Percentiles rank a stretch among this genome's conserved stretches.
phyloP scores from a whole-genome alignment of 2,329 filamentous ascomycete genomes.

The Diaporthe citriasiana region DNA sequence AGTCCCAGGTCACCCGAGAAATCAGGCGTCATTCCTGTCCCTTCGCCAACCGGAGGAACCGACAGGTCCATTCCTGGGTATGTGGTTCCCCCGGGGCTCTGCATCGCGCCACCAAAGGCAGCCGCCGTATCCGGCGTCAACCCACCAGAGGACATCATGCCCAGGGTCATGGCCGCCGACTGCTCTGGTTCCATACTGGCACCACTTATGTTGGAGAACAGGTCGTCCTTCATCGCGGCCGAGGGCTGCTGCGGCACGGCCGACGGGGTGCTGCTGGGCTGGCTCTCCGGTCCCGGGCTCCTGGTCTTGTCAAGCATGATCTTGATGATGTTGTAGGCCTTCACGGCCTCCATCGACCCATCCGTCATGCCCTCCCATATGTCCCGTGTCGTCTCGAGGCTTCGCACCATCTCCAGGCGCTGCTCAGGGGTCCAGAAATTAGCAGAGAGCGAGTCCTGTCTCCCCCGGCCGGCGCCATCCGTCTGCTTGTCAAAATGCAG shows the following conservation, averaged over 20 bases:
- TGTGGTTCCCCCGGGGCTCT: conserved; percentile 56
- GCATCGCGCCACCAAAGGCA: conserved; percentile 49
- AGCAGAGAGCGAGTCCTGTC: conserved; percentile 58
- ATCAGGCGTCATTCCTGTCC: conserved; percentile 54
- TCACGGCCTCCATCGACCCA: conserved; percentile 89
- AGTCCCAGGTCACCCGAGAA: conserved; percentile 53
- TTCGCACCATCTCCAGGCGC: conserved; percentile 80
- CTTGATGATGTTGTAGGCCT: conserved; percentile 83
- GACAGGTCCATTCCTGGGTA: conserved; percentile 62
- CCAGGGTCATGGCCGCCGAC: conserved; percentile 58
- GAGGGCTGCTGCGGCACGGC: conserved; percentile 39
- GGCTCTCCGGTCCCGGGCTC: conserved; percentile 54
- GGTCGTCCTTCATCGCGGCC: conserved; percentile 44
- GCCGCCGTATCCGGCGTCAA: conserved; percentile 51
- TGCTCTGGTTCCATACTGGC: conserved; percentile 54
- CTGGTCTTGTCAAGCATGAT: conserved; percentile 88
- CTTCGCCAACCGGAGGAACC: conserved; percentile 47
- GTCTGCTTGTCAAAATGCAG: conserved; percentile 77
- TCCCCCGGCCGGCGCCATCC: conserved; percentile 55
- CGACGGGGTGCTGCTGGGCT: conserved; percentile 33
- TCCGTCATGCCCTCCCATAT: conserved; percentile 88
- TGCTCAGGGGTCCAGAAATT: conserved; percentile 71
- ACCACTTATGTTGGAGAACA: conserved; percentile 48
- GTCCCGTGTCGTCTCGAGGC: conserved; percentile 78
- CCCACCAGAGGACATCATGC: conserved; percentile 57